Base-by-base conservation (phyloP, 768 basidiomycete genomes). In the Tulasnella sp. region DNA sequence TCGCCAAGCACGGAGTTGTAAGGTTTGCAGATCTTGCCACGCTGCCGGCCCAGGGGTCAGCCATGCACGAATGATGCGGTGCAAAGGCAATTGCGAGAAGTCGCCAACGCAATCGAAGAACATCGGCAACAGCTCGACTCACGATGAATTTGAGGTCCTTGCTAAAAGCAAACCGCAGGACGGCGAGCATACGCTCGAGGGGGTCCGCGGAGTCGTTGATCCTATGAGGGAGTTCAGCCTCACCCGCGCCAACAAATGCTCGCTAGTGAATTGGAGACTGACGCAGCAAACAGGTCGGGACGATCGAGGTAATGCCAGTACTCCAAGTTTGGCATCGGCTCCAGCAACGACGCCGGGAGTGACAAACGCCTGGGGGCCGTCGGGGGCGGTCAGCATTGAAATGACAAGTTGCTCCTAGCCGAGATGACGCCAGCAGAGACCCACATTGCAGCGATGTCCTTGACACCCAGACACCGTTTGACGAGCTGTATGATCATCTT, bases 141-240 rank as follows among this genome's bases (percentile, higher is more conserved):
- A 87, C 88, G 48, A 94, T 73, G 66, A 88, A 91, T 72, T 92
- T 94, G 68, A 96, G 82, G 65, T 97, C 91, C 67, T 96, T 96
- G 48, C 88, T 85, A 68, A 94, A 89, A 5, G 82, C 72, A 66
- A 90, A 97, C 37, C 92, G 77, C 39, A 97, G 67, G 4, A 88
- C 85, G 37, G 91, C 84, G n/a, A 98, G 72, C 84, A 98, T 93
- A 39, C 94, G 81, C 62, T 92, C 86, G 62, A 99, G 83, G n/a
- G 90, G 83, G 67, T 94, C 90, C 32, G 82, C 76, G 17, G 84
- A 86, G 65, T 94, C 90, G 63, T 94, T 96, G 65, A 97, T 87
- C 36, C 92, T 96, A 68, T 7, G 49, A 21, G 35, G 31, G 25
- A 19, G 19, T 40, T 40, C 15, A 43, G 41, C 43, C 25, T 29